Evolutionary conservation across 2,329 filamentous ascomycete species (phyloP), one percentile per base, ranked within the genome.

Genomic region (Claviceps pazoutovae): DNA sequence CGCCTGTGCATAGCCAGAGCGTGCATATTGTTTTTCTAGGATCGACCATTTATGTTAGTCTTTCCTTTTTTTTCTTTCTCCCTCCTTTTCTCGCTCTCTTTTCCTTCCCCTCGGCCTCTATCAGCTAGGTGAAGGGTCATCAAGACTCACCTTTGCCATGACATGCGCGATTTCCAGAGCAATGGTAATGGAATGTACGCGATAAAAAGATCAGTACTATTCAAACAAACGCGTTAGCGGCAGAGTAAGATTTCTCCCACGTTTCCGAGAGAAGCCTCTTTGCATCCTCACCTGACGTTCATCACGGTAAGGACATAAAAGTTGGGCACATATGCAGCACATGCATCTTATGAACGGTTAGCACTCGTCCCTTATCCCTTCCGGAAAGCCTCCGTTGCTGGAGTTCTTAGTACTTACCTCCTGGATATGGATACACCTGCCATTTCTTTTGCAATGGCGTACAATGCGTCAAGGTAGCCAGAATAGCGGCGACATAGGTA

Each of bases 381-480:
- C 5, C 19, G 4, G 8, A 13, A 21, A 30, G 16, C 16, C 16
- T 17, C 17, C 8, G 4, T 6, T 11, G 9, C 6, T 16, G 17
- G 17, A 17, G n/a, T 37, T 67, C 61, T 56, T 49, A 17, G n/a
- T 37, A 66, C 61, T 56, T 49, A 67, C 66, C 61, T 47, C 69
- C 69, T 9, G 69, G 68, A 49, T 70, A 64, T 0, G 69, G 69
- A 48, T 62, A 59, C 2, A 71, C 62, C 55, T 70, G 68, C 68
- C 69, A 71, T 36, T 69, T 64, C 51, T 58, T 66, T 1, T 62
- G 58, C 2, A 71, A 53, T 1, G 69, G 69, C 1, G 58, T 62
- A 36, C 69, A 72, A 51, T 48, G 46, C 46, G 68, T 65, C 0
- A 64, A 59, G 56, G 64, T 62, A 2, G 62, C 62, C 11, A 62